phyloP scores from a whole-genome alignment of 2,329 filamentous ascomycete genomes.

The Fusarium sp. region DNA sequence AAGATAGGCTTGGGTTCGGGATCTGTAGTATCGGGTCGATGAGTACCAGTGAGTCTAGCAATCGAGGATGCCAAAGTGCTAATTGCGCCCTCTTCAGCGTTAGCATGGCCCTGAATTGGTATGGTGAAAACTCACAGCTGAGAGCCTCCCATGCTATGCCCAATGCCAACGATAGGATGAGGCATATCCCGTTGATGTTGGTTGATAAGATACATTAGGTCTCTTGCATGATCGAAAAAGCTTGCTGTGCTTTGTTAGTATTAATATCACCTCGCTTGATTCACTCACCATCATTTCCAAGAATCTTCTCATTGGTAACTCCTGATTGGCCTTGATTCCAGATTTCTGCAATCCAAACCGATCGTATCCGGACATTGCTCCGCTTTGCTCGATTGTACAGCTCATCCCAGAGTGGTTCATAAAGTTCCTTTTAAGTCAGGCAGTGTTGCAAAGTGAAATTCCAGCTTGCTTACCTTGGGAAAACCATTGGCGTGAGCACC shows the following conservation, averaged over 20 bases:
- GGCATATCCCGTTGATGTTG: not conserved
- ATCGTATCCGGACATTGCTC: not conserved
- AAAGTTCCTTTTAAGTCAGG: not conserved
- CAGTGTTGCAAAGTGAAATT: accelerated
- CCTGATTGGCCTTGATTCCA: slow-evolving; percentile 10
- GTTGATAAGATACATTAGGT: slow-evolving; percentile 4
- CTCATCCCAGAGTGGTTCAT: slow-evolving; percentile 7
- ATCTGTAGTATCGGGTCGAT: slow-evolving; percentile 2
- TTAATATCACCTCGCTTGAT: accelerated
- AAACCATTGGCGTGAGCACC: slow-evolving; percentile 8
- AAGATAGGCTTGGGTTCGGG: not conserved
- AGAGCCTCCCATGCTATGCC: slow-evolving; percentile 5
- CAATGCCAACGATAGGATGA: not conserved
- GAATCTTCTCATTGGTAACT: not conserved
- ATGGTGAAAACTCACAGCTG: not conserved
- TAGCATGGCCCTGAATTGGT: accelerated
- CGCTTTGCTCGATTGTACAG: not conserved
- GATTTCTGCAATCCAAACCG: slow-evolving; percentile 3
- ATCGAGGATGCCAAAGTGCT: not conserved
- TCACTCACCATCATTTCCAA: not conserved
- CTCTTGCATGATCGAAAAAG: slow-evolving; percentile 1
- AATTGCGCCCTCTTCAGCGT: not conserved
- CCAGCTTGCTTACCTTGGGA: not conserved
- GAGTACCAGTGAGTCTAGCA: not conserved
- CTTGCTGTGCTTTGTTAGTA: not conserved